Evolutionary conservation across 257 asterid genomes (phyloP).

Genomic region (Solanum peruvianum): DNA sequence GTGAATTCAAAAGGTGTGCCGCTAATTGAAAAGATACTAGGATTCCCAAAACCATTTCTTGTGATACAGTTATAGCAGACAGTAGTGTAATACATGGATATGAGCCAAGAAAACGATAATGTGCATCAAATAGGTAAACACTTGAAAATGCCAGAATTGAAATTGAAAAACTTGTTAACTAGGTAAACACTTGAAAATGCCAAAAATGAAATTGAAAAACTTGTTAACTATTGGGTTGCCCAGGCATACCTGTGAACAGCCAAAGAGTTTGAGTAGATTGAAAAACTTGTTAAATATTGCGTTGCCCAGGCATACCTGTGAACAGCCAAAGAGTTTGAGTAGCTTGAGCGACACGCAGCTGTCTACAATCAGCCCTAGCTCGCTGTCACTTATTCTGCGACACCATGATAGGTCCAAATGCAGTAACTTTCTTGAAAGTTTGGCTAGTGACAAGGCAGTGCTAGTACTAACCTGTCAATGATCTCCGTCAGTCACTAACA

Average conservation of each 20-base stretch:
- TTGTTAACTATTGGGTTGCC: neutral
- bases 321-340: conserved; percentile 70
- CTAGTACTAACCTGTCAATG: conserved; percentile 34
- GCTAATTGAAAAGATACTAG: neutral
- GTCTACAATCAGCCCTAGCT: conserved; percentile 68
- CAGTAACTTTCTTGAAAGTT: conserved; percentile 36
- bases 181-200: neutral
- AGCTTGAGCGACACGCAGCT: conserved; percentile 57
- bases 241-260: conserved; percentile 61
- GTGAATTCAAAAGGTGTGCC: neutral
- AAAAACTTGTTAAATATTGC: neutral
- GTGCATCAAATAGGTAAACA: neutral
- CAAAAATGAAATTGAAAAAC: neutral
- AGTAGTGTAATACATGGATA: neutral
- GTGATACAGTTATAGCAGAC: neutral
- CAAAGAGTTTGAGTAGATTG: conserved; percentile 67
- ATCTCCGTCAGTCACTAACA: neutral
- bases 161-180: neutral
- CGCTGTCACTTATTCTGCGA: conserved; percentile 43
- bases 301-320: conserved; percentile 38
- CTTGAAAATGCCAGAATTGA: neutral
- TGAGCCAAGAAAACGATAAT: neutral
- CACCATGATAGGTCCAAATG: conserved; percentile 78
- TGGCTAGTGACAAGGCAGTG: conserved; percentile 59
- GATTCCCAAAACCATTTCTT: neutral